Evolutionary conservation across 2,329 filamentous ascomycete species (phyloP), one percentile per base, ranked within the genome.

Genomic region (Penicillium sclerotiorum): DNA sequence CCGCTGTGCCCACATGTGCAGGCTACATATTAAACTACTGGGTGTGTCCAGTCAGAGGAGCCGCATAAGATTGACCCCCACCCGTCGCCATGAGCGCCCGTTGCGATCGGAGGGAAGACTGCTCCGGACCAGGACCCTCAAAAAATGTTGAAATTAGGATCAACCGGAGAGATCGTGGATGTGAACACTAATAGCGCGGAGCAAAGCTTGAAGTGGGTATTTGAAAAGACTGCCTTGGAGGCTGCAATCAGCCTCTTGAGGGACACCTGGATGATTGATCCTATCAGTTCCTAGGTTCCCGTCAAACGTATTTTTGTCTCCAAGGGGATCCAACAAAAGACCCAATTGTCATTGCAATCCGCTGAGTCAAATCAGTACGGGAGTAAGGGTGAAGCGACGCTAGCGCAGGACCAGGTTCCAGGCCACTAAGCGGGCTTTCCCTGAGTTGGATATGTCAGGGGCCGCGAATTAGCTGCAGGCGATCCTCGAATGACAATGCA

Each of bases 141-240:
- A 25, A 11, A 40, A 52, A 25, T 58, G 55, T 56, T 25, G 41
- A 55, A 33, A 60, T 57, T 57, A 28, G 28, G 57, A 58, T 59
- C 57, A 46, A 22, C 53, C n/a, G 32, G 15, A 37, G 35, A 32
- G 25, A 28, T 28, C 25, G n/a, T 28, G 25, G 25, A 13, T 28
- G 13, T 3, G 25, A 13, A 28, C 13, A n/a, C n/a, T 28, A 28
- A 28, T 28, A 28, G 25, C 25, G 25, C 9, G 25, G 25, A 28
- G 6, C 49, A 15, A 12, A 13, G 49, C 50, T 38, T 46, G 36
- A 37, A 46, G 39, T 15, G n/a, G n/a, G n/a, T n/a, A n/a, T n/a
- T n/a, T n/a, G n/a, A n/a, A n/a, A n/a, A n/a, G n/a, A n/a, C n/a
- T n/a, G n/a, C n/a, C n/a, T n/a, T n/a, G n/a, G n/a, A n/a, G n/a